phyloP scores from a whole-genome alignment of 768 basidiomycete species.

The Mycena capillaripes region DNA sequence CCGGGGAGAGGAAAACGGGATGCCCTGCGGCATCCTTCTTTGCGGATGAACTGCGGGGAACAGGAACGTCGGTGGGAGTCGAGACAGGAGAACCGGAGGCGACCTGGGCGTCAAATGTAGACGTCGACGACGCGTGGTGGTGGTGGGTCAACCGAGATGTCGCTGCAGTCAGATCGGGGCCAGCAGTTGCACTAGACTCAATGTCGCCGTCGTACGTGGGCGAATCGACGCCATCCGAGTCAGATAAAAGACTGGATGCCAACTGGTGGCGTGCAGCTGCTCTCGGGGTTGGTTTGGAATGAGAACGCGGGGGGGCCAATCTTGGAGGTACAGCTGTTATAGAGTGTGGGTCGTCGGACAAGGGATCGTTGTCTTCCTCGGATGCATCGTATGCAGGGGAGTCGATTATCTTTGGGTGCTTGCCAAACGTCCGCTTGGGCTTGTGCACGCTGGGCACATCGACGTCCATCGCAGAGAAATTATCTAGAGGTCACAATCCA shows the following conservation, averaged over 20 bases:
- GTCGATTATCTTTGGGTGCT: slow-evolving; percentile 71
- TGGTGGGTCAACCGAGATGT: slow-evolving; percentile 35
- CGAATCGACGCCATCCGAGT: slow-evolving; percentile 84
- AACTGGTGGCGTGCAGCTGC: slow-evolving; percentile 61
- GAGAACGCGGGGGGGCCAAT: slow-evolving; percentile 41
- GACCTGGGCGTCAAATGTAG: slow-evolving; percentile 65
- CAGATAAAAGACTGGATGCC: slow-evolving; percentile 68
- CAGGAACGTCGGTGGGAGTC: slow-evolving; percentile 10
- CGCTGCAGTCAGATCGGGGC: slow-evolving; percentile 57
- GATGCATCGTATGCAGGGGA: slow-evolving; percentile 89
- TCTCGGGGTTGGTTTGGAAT: slow-evolving; percentile 47
- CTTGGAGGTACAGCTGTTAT: slow-evolving; percentile 1
- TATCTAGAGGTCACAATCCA: too few relatives aligned
- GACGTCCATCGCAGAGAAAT: slow-evolving; percentile 26
- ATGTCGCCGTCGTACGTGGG: slow-evolving; percentile 94
- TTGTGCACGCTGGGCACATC: slow-evolving; percentile 44
- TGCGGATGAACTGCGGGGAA: background rate
- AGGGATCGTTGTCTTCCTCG: slow-evolving; percentile 90
- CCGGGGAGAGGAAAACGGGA: slow-evolving; percentile 25
- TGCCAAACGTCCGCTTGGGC: slow-evolving; percentile 78
- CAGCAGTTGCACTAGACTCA: slow-evolving; percentile 80
- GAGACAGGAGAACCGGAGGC: slow-evolving; percentile 10
- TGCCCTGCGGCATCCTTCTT: slow-evolving; percentile 28
- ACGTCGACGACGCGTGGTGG: slow-evolving; percentile 62
- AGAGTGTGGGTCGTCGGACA: slow-evolving; percentile 74